Evolutionary conservation across 2,329 filamentous ascomycete species (phyloP), one percentile per base, ranked within the genome.

Genomic region (Meredithiella fracta): DNA sequence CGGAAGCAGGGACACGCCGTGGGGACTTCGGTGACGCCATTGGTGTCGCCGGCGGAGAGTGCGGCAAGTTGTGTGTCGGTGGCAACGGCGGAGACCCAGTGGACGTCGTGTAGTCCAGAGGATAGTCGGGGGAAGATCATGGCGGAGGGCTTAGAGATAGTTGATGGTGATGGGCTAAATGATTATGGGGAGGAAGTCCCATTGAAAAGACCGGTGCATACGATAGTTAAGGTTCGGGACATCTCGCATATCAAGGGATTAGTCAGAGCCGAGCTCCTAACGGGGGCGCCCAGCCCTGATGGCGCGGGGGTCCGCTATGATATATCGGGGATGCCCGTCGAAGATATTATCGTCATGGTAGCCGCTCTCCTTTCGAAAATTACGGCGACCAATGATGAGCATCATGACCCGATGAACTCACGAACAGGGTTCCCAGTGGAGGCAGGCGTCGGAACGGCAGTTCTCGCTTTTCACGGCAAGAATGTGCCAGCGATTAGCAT

Each of bases 321-420:
- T 68, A 96, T 98, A 63, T 96, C 90, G 70, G 86, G 81, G 54
- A 97, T 98, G 91, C 92, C 92, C 54, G 94, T 97, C 56, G 82
- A 85, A 61, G 91, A 98, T 65, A 87, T 98, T 62, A 98, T 98
- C 66, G 91, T 97, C 69, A 97, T 98, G 92, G 92, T 98, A 3
- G 92, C 92, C 3, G 92, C 90, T 5, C 77, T 98, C 23, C 74
- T 98, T 60, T 95, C 91, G 57, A 97, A 97, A 68, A 98, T 98
- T 63, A 97, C 92, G 4, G 88, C 87, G 2, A 96, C 91, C 57
- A 98, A 98, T 66, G 92, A 98, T 66, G 73, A 84, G 53, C 90
- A 97, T 67, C 91, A 97, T 68, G 88, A 96, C 66, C 86, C 90
- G 60, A 70, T 95, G 61, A 23, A 23, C 17, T n/a, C 49, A 31